phyloP scores from a whole-genome alignment of 371 early-diverging fungal genomes.

The Mucor velutinosus region DNA sequence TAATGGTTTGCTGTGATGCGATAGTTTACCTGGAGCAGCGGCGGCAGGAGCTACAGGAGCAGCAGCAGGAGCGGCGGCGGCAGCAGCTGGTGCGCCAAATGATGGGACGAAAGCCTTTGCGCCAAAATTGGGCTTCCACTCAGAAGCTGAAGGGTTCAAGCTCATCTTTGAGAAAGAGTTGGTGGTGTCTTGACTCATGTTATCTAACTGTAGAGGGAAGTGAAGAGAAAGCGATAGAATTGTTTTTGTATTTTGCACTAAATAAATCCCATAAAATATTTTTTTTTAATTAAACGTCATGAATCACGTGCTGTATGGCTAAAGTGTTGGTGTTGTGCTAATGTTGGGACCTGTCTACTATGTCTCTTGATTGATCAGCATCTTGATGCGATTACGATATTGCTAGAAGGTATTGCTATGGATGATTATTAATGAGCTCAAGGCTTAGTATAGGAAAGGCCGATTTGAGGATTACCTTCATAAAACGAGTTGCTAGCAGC shows the following conservation, averaged over 20 bases:
- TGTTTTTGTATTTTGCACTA: neutral
- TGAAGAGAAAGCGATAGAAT: conserved; percentile 6
- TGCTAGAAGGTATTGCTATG: neutral
- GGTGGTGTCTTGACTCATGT: conserved; percentile 25
- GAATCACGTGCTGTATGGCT: conserved; percentile 3
- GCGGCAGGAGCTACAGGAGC: conserved; percentile 7
- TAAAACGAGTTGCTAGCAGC: too few species aligned
- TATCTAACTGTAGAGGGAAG: conserved; percentile 4
- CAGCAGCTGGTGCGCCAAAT: conserved; percentile 24
- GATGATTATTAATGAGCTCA: neutral
- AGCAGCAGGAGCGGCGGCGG: conserved; percentile 20
- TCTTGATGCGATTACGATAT: neutral
- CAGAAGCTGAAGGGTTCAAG: conserved; percentile 38
- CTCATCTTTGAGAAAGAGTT: conserved; percentile 28
- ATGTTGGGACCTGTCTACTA: neutral
- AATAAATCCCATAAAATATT: conserved; percentile 1
- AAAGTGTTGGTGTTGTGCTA: neutral
- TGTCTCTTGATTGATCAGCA: neutral
- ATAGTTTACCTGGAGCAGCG: conserved; percentile 6
- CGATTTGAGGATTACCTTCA: too few species aligned
- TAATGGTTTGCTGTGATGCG: neutral
- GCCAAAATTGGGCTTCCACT: conserved; percentile 42
- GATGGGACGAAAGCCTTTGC: conserved; percentile 41
- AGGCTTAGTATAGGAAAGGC: neutral
- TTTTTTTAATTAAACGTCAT: conserved; percentile 5